A percentile compares a stretch with the other conserved stretches of the same genome.
phyloP scores from a whole-genome alignment of 192 early-diverging fungal genomes.

The Martensiomyces pterosporus region DNA sequence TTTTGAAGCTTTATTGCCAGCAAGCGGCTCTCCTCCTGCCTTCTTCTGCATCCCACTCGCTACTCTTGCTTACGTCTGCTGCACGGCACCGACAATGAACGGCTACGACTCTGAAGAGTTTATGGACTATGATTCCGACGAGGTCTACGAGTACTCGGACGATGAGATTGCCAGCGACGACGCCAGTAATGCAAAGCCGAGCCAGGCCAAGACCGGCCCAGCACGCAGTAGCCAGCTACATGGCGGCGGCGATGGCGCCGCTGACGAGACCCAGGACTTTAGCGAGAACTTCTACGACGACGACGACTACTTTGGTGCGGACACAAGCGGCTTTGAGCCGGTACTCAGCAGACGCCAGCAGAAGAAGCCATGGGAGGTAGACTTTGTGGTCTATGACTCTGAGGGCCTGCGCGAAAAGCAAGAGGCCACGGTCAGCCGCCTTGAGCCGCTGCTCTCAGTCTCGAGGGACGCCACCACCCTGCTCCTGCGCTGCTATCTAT shows the following conservation, averaged over 20 bases:
- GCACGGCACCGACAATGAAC: conserved; percentile 27
- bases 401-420: conserved; percentile 32
- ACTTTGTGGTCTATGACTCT: conserved; percentile 28
- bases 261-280: background rate
- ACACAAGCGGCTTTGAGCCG: conserved; percentile 28
- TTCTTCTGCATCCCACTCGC: too few species aligned
- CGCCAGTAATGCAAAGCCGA: background rate
- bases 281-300: conserved; percentile 10
- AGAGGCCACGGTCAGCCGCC: conserved; percentile 17
- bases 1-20: background rate
- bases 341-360: conserved; percentile 2
- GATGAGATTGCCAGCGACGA: conserved; percentile 9
- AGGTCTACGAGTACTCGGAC: conserved; percentile 34
- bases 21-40: too few species aligned
- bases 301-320: conserved; percentile 23
- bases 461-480: conserved; percentile 32
- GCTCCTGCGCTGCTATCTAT: conserved; percentile 36
- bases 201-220: too few species aligned
- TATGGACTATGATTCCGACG: conserved; percentile 41
- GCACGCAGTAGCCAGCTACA: too few species aligned
- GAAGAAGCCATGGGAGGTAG: conserved; percentile 44
- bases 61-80: too few species aligned
- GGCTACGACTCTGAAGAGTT: conserved; percentile 27
- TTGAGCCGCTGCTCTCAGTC: conserved; percentile 37
- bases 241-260: background rate